Conservation (phyloP, 2,329 filamentous ascomycete genomes). For the Scopulariopsis brevicaulis region DNA sequence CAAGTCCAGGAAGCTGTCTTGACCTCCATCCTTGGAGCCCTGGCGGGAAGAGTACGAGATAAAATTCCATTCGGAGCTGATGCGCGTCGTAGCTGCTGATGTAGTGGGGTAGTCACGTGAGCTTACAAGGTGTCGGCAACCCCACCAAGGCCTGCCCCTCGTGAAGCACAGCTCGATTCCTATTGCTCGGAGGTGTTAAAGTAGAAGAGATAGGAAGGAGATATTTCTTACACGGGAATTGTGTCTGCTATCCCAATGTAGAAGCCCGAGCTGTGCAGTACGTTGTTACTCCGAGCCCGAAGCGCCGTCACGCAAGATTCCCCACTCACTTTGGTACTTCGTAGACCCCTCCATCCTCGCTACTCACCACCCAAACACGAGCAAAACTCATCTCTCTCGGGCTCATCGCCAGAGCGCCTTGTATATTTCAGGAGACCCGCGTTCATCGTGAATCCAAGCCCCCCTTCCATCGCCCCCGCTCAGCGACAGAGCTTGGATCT, state of each 20-base stretch:
- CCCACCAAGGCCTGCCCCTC: not conserved
- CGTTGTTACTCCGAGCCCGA: too few relatives aligned
- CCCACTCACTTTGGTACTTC: not conserved
- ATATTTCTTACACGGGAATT: not conserved
- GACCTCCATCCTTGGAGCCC: not conserved
- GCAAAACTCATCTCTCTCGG: not conserved
- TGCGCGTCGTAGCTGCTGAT: not conserved
- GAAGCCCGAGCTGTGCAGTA: too few relatives aligned
- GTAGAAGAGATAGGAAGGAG: not conserved
- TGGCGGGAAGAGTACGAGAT: not conserved
- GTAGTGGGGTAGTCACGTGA: not conserved
- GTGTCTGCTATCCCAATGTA: too few relatives aligned
- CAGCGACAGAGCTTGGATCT: not conserved
- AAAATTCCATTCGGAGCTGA: not conserved
- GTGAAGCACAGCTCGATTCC: not conserved
- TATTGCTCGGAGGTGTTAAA: not conserved
- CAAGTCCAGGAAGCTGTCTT: not conserved
- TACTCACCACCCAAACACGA: not conserved
- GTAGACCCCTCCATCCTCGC: not conserved
- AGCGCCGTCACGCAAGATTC: not conserved
- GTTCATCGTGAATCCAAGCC: not conserved
- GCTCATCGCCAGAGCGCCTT: not conserved
- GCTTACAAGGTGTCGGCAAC: not conserved
- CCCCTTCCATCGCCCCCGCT: not conserved
- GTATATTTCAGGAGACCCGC: not conserved